Base-by-base conservation (phyloP, 2,329 filamentous ascomycete genomes). In the Alternaria triticimaculans region DNA sequence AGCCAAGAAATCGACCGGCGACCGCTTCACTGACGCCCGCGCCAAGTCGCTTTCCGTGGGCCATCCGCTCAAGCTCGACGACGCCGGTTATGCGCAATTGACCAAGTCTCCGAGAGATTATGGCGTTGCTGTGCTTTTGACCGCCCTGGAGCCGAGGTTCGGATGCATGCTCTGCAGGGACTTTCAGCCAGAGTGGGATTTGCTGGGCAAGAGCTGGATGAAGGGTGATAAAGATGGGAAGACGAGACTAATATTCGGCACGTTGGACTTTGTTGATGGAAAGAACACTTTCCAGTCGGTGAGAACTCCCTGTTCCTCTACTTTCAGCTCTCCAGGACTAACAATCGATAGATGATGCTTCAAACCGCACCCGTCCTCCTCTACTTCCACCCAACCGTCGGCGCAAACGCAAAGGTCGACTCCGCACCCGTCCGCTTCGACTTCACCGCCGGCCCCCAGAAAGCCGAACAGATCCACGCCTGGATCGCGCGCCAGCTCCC, bases 321-420 rank as follows among this genome's bases (percentile, higher is more conserved):
- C 7, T 26, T 3, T 6, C 0, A 4, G 1, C 4, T 18, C 25
- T 44, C 14, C 8, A 33, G 1, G 2, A 15, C 60, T 59, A 26
- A 62, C 28, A 12, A 1, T 12, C 3, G 15, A n/a, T 72, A 98
- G 95, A 87, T 98, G 72, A 90, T 92, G 81, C 89, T 99, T 45
- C 93, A 97, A 89, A 97, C 95, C 50, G 96, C 96, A 7, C 96
- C 96, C 2, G 91, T 98, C 43, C 86, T 99, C 46, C 84, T 97
- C 48, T 84, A 97, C 70, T 98, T 96, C 84, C 92, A 89, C 66
- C 93, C 96, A 23, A 97, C 94, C 6, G 82, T 86, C 60, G 96
- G 96, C 18, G 91, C 92, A 25, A 87, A 93, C 79, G 94, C 95
- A 55, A 90, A 88, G 69, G 76, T 88, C 49, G 88, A 91, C 60